These are phyloP conservation scores for Silene vulgaris DNA, from an alignment of 179 eudicot species.

Conservation along the genomic window DNA sequence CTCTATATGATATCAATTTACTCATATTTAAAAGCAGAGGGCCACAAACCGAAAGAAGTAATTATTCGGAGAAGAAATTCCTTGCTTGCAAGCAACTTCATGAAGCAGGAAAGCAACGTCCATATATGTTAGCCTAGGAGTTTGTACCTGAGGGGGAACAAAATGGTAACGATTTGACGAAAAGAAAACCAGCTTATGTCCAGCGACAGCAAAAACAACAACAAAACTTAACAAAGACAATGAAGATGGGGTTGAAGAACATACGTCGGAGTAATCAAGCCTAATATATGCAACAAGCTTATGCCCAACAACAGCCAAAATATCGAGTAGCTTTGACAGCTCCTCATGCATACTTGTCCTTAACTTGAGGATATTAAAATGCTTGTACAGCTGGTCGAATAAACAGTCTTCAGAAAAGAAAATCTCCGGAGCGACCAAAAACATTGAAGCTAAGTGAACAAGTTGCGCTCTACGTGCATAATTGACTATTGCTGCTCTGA, in stretches of 20 bases:
- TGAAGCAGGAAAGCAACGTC: background rate
- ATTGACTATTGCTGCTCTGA: background rate
- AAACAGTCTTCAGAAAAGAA: background rate
- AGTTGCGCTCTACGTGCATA: background rate
- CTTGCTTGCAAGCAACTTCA: background rate
- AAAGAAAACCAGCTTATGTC: background rate
- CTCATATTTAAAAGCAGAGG: background rate
- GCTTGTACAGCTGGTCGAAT: too few species aligned
- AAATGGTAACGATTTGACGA: background rate
- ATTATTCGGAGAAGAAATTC: background rate
- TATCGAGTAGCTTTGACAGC: background rate
- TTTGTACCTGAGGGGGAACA: background rate
- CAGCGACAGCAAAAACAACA: background rate
- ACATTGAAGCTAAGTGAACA: background rate
- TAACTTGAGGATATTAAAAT: too few species aligned
- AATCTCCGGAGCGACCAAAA: background rate
- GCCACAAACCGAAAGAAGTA: background rate
- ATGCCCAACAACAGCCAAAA: background rate
- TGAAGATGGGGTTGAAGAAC: background rate
- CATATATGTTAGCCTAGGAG: background rate
- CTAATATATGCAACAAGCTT: background rate
- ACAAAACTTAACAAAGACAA: background rate
- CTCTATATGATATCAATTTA: too few species aligned
- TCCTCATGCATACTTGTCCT: background rate
- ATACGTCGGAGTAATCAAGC: background rate